Evolutionary conservation across 139 green algal species (phyloP).

Genomic region (Trebouxia sp.): DNA sequence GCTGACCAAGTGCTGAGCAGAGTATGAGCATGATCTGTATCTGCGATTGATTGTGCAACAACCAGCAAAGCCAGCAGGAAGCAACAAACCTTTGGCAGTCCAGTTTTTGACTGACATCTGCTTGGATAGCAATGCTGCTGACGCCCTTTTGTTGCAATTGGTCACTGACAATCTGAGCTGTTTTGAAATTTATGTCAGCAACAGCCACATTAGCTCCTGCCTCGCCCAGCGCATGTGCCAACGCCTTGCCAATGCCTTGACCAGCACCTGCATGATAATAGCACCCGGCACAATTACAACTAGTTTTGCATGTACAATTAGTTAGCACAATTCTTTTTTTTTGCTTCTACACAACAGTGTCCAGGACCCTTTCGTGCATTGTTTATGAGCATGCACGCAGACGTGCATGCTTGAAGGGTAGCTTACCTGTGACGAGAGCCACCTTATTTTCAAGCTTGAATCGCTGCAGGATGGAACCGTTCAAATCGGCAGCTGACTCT

Average conservation of each 20-base stretch:
- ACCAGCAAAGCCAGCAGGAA: too few species aligned
- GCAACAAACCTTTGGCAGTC: constrained; percentile 42
- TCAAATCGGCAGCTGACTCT: constrained; percentile 27
- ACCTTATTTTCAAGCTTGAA: constrained; percentile 50
- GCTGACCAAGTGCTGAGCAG: too few species aligned
- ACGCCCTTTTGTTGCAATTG: constrained; percentile 52
- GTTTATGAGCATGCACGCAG: too few species aligned
- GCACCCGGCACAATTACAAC: too few species aligned
- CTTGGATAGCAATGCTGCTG: constrained; percentile 36
- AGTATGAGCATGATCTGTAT: too few species aligned
- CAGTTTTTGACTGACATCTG: constrained; percentile 42
- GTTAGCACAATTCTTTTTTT: too few species aligned
- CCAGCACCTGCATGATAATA: constrained; percentile 42
- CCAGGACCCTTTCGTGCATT: too few species aligned
- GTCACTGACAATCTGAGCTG: constrained; percentile 38
- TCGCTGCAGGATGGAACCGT: constrained; percentile 42
- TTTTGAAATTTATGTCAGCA: constrained; percentile 46
- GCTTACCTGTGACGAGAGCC: constrained; percentile 50
- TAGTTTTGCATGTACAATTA: too few species aligned
- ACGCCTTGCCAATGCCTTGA: constrained; percentile 57
- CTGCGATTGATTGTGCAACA: too few species aligned
- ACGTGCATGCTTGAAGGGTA: too few species aligned
- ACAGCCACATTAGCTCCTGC: constrained; percentile 55
- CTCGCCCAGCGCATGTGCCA: constrained; percentile 57
- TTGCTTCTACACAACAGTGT: too few species aligned